phyloP scores from a whole-genome alignment of 2,329 filamentous ascomycete species.

The Herpotrichia juniperi region DNA sequence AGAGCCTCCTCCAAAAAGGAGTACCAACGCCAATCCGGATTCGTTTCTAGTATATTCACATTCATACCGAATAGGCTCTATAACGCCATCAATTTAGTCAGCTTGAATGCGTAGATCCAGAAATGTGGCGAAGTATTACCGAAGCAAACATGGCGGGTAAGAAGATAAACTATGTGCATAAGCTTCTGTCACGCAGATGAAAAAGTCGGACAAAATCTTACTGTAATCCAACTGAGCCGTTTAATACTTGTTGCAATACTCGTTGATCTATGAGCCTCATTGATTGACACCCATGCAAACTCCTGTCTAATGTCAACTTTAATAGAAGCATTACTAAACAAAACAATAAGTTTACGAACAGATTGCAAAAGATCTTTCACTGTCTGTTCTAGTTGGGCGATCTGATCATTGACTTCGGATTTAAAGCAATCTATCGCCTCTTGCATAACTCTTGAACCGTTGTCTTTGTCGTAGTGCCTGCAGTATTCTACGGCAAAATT shows the following conservation, averaged over 20 bases:
- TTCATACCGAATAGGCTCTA: neutral
- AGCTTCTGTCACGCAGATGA: neutral
- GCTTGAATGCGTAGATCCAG: neutral
- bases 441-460: neutral
- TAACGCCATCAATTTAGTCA: neutral
- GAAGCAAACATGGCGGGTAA: conserved; percentile 2
- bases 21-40: conserved; percentile 1
- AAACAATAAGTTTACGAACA: neutral
- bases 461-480: neutral
- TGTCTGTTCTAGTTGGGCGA: neutral
- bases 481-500: neutral
- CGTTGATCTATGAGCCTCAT: neutral
- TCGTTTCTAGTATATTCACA: neutral
- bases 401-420: neutral
- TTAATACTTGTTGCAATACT: neutral
- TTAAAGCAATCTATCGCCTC: neutral
- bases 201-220: neutral
- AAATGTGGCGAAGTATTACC: neutral
- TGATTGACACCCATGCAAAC: neutral
- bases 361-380: neutral
- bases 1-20: neutral
- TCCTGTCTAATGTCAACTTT: neutral
- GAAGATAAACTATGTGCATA: neutral
- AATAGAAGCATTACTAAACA: neutral
- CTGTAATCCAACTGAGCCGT: conserved; percentile 1